A percentile compares a stretch with the other conserved stretches of the same genome.
These are phyloP conservation scores for Suillus occidentalis DNA, from an alignment of 768 basidiomycete genomes.

Conservation along the genomic window DNA sequence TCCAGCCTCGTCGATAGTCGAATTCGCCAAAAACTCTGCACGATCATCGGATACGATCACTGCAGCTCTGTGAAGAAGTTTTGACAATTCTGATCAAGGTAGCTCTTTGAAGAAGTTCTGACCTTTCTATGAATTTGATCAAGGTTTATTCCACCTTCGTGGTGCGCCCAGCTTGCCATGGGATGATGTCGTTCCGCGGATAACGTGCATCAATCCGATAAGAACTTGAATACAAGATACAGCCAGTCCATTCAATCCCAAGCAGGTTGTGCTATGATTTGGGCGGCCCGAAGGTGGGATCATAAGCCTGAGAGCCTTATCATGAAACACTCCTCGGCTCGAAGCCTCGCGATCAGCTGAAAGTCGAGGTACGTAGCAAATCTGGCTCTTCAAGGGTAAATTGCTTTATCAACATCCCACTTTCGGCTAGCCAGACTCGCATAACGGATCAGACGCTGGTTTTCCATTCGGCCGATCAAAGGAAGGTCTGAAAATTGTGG, in stretches of 20 bases:
- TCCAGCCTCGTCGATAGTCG: background rate
- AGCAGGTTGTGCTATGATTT: background rate
- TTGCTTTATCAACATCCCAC: background rate
- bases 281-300: background rate
- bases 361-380: constrained; percentile 1
- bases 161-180: background rate
- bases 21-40: background rate
- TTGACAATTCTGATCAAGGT: background rate
- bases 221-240: background rate
- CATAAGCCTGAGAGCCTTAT: background rate
- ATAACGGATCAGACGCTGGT: constrained; percentile 1
- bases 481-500: background rate
- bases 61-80: background rate
- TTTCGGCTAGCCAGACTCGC: constrained; percentile 1
- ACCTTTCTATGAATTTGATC: background rate
- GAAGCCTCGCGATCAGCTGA: background rate
- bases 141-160: background rate
- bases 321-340: background rate
- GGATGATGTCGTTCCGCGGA: background rate
- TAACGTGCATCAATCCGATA: background rate
- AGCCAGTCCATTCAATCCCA: background rate
- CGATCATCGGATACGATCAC: background rate
- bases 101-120: background rate
- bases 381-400: background rate
- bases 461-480: background rate